Evolutionary conservation across 129 eudicot genomes (phyloP).

Genomic region (Scalesia atractyloides): DNA sequence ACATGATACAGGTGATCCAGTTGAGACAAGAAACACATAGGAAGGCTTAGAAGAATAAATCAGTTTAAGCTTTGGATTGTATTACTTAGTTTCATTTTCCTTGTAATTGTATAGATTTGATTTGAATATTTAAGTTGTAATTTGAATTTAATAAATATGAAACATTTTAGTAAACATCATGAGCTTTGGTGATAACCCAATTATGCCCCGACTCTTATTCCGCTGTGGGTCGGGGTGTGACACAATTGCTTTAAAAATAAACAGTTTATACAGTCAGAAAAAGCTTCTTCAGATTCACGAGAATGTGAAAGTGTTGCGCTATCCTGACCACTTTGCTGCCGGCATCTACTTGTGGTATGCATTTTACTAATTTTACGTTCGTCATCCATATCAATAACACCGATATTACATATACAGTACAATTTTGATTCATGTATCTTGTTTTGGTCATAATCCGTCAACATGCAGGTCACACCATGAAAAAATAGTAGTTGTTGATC

Average conservation of each 20-base stretch:
- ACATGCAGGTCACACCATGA: constrained; percentile 97
- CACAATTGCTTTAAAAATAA: constrained; percentile 94
- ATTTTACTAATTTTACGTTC: constrained; percentile 6
- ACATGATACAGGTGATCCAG: too few species aligned
- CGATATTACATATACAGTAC: constrained; percentile 1
- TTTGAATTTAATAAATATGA: too few species aligned
- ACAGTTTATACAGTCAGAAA: constrained; percentile 88
- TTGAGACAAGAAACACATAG: too few species aligned
- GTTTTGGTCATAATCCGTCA: constrained; percentile 9
- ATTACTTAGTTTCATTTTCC: too few species aligned
- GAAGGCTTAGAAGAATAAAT: too few species aligned
- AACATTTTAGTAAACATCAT: too few species aligned
- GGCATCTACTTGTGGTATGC: constrained; percentile 89
- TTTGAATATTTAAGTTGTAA: too few species aligned
- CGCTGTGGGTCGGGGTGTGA: too few species aligned
- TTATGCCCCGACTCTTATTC: too few species aligned
- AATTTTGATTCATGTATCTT: constrained; percentile 14
- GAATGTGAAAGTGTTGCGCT: constrained; percentile 85
- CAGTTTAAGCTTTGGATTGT: too few species aligned
- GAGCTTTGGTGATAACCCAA: too few species aligned
- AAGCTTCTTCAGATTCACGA: constrained; percentile 83
- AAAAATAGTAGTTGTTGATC: constrained; percentile 86
- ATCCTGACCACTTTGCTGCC: constrained; percentile 88
- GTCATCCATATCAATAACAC: constrained; percentile 6
- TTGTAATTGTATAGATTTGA: too few species aligned